A percentile compares a stretch with the other conserved stretches of the same genome.
Evolutionary conservation across 306 rosid species (phyloP).

Genomic region (Glycine tomentella): DNA sequence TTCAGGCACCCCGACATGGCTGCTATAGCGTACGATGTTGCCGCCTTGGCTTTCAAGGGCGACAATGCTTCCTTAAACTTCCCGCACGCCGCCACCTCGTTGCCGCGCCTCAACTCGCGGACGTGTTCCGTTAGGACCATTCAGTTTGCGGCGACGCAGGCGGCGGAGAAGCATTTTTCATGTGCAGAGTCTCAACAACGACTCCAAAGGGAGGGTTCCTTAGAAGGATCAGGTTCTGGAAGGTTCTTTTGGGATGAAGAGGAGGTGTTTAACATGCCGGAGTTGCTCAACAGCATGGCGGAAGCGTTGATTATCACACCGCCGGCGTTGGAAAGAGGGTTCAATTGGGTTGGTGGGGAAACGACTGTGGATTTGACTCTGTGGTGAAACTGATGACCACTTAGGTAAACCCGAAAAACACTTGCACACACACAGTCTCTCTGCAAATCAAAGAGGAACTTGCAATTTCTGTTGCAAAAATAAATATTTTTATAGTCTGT

Average conservation of each 20-base stretch:
- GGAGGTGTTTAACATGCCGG: constrained; percentile 56
- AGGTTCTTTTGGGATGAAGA: constrained; percentile 56
- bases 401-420: constrained; percentile 21
- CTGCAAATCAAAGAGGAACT: no score
- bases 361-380: constrained; percentile 49
- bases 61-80: constrained; percentile 62
- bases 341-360: constrained; percentile 54
- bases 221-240: background rate
- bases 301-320: constrained; percentile 60
- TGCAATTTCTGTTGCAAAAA: no score
- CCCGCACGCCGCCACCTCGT: constrained; percentile 32
- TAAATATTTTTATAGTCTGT: no score
- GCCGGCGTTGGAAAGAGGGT: constrained; percentile 55
- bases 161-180: constrained; percentile 38
- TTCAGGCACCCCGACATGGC: constrained; percentile 71
- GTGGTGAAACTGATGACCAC: constrained; percentile 26
- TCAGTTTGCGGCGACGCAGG: constrained; percentile 48
- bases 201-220: background rate
- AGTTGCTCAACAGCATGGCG: constrained; percentile 52
- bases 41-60: constrained; percentile 63
- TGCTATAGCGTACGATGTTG: constrained; percentile 76
- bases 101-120: constrained; percentile 34
- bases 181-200: background rate
- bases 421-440: no score
- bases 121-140: constrained; percentile 47